Conservation (phyloP, 176 grass and related monocot species). For the Elaeis guineensis region DNA sequence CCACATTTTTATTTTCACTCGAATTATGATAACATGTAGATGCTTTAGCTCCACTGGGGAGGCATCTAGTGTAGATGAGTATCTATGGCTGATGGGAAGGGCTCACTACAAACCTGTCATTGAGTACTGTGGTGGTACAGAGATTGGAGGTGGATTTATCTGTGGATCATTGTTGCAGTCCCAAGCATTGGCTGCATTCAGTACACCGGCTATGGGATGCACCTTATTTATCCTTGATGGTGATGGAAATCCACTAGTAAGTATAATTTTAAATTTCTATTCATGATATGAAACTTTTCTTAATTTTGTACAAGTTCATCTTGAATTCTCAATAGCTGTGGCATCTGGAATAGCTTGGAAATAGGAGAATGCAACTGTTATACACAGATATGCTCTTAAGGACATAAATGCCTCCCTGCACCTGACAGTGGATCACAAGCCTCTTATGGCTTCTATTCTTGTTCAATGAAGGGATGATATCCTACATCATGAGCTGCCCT, state of each 20-base stretch:
- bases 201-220: slow-evolving; percentile 87
- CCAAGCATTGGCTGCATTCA: slow-evolving; percentile 89
- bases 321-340: too few relatives aligned
- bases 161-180: slow-evolving; percentile 71
- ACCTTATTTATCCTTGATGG: slow-evolving; percentile 68
- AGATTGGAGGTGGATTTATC: slow-evolving; percentile 90
- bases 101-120: slow-evolving; percentile 93
- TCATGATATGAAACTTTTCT: background rate
- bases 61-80: slow-evolving; percentile 93
- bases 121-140: slow-evolving; percentile 90
- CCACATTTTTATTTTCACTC: slow-evolving; percentile 7
- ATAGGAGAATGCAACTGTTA: background rate
- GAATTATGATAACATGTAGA: slow-evolving; percentile 26
- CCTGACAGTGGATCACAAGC: too few relatives aligned
- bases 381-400: background rate
- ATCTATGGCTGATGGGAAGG: slow-evolving; percentile 98
- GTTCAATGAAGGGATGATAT: too few relatives aligned
- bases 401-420: too few relatives aligned
- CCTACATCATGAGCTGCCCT: too few relatives aligned
- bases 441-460: too few relatives aligned
- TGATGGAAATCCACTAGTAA: slow-evolving; percentile 61
- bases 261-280: slow-evolving; percentile 16
- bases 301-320: too few relatives aligned
- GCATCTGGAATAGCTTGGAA: too few relatives aligned
- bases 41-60: slow-evolving; percentile 97